A percentile compares a stretch with the other conserved stretches of the same genome.
Conservation (phyloP, 192 early-diverging fungal species). For the Entomortierella parvispora region DNA sequence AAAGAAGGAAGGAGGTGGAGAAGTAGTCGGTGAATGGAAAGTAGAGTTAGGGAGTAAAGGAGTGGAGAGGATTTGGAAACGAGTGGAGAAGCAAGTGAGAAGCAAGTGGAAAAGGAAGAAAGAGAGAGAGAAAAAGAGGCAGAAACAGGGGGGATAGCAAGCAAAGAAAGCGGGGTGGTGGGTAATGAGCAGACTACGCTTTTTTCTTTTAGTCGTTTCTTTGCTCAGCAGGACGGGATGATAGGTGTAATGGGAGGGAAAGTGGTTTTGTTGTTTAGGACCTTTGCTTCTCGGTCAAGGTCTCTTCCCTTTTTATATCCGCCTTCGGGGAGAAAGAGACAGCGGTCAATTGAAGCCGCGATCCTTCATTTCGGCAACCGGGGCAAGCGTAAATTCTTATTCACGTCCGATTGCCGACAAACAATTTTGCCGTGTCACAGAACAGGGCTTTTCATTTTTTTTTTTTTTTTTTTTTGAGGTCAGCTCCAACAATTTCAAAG, state of each 20-base stretch:
- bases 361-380: background rate
- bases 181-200: background rate
- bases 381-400: conserved; percentile 1
- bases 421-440: conserved; percentile 20
- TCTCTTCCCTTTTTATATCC: too few species aligned
- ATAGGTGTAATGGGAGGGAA: too few species aligned
- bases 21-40: background rate
- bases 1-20: background rate
- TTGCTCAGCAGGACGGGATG: too few species aligned
- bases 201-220: too few species aligned
- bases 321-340: too few species aligned
- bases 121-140: background rate
- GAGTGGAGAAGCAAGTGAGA: background rate
- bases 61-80: background rate
- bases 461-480: background rate
- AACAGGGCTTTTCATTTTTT: background rate
- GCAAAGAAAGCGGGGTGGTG: background rate
- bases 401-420: conserved; percentile 1
- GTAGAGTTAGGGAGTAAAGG: background rate
- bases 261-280: too few species aligned
- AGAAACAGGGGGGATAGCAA: background rate
- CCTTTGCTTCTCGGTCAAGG: too few species aligned
- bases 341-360: too few species aligned
- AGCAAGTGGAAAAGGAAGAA: conserved; percentile 5
- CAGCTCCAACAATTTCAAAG: background rate